Conservation (phyloP, 768 basidiomycete species). For the Cantharellus anzutake region DNA sequence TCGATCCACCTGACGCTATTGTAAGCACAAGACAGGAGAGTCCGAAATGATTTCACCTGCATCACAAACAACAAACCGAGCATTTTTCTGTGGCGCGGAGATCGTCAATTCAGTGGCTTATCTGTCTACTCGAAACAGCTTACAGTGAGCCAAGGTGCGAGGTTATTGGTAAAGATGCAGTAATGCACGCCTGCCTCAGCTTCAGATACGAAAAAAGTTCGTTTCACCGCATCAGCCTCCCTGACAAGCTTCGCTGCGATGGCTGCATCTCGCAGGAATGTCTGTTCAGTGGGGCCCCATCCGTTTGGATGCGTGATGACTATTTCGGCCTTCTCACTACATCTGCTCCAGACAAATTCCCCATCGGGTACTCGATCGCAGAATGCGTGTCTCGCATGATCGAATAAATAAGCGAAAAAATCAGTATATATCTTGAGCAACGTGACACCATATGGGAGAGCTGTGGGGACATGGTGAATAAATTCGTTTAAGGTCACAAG, state of each 20-base stretch:
- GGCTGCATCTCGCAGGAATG: neutral
- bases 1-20: neutral
- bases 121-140: neutral
- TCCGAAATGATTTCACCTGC: neutral
- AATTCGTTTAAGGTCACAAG: no score
- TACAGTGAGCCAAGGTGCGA: neutral
- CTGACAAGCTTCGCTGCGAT: neutral
- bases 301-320: neutral
- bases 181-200: neutral
- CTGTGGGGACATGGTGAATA: neutral
- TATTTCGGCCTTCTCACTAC: neutral
- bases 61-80: neutral
- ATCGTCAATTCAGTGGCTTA: neutral
- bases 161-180: neutral
- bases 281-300: neutral
- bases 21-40: no score
- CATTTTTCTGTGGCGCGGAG: neutral
- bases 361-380: neutral
- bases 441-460: constrained; percentile 9
- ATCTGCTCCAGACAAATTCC: neutral
- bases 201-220: neutral
- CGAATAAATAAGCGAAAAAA: neutral
- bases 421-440: constrained; percentile 1
- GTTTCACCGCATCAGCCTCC: neutral
- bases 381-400: neutral